A percentile compares a stretch with the other conserved stretches of the same genome.
Conservation (phyloP, 2,329 filamentous ascomycete genomes). For the Fragosphaeria purpurea region DNA sequence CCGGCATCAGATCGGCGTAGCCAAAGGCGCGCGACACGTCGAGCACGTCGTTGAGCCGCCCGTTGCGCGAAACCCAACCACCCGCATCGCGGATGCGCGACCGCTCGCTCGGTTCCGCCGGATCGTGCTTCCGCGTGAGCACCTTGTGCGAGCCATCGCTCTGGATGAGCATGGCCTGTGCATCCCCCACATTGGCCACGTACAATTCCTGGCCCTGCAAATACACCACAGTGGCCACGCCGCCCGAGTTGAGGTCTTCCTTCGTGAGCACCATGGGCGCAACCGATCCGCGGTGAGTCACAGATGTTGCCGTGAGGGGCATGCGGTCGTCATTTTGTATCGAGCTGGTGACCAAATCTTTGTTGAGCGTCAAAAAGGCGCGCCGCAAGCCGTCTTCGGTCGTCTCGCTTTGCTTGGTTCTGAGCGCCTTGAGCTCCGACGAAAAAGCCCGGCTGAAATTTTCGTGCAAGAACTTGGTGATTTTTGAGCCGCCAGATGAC, state of each 20-base stretch:
- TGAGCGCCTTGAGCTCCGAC: conserved; percentile 67
- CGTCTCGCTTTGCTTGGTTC: conserved; percentile 56
- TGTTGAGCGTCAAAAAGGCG: conserved; percentile 83
- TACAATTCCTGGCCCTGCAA: conserved; percentile 83
- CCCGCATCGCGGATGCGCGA: conserved; percentile 88
- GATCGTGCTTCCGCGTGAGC: conserved; percentile 86
- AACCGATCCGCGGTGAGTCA: conserved; percentile 53
- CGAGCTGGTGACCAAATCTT: conserved; percentile 80
- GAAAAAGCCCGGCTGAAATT: conserved; percentile 83
- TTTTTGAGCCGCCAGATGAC: conserved; percentile 82
- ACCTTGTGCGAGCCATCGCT: conserved; percentile 75
- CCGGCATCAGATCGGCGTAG: conserved; percentile 84
- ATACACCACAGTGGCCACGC: conserved; percentile 86
- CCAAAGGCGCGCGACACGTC: conserved; percentile 92
- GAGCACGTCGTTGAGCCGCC: conserved; percentile 82
- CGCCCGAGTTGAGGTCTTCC: conserved; percentile 82
- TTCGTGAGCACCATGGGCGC: conserved; percentile 71
- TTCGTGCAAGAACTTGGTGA: conserved; percentile 93
- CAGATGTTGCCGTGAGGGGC: conserved; percentile 27
- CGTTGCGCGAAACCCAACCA: conserved; percentile 90
- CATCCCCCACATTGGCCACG: conserved; percentile 91
- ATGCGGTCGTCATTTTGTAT: conserved; percentile 51
- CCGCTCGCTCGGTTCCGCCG: conserved; percentile 73
- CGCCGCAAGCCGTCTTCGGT: conserved; percentile 75
- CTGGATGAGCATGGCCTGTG: conserved; percentile 89